Evolutionary conservation across 805 yeast genomes (phyloP), one percentile per base, ranked within the genome.

Genomic region (Starmerella scarabaei): DNA sequence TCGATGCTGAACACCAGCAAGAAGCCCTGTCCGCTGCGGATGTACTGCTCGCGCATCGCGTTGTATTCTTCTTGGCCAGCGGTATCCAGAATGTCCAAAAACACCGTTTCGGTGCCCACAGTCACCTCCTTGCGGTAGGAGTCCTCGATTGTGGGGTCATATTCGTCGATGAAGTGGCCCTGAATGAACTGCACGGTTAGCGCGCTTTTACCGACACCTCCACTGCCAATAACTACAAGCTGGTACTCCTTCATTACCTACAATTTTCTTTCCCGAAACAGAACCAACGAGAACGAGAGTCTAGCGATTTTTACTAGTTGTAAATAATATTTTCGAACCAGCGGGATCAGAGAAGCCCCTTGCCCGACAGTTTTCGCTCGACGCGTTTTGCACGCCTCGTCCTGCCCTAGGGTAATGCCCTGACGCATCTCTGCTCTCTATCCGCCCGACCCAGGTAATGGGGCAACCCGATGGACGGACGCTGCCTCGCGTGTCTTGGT

Each of bases 201-300:
- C 5, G 98, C 97, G 19, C 93, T 80, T 61, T 91, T 91, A 64
- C 98, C 98, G 41, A 91, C 98, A 63, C 95, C 96, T 57, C 97
- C 97, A 30, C 96, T 96, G 41, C 97, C 98, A 41, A 88, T 95
- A 33, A 88, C 96, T 4, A 91, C 98, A 44, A 91, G 64, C 58
- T 93, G 85, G 60, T 77, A 88, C 61, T 86, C 95, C 60, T 80
- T 45, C 16, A 40, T 40, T 14, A 45, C 47, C 14, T 14, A 14
- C 28, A 8, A 20, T n/a, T 11, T 27, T 35, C 41, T 27, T 33
- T 28, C 23, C 24, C 21, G 14, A 35, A 23, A 24, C 28, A 8
- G 28, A n/a, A n/a, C n/a, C n/a, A n/a, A n/a, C n/a, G n/a, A n/a
- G n/a, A n/a, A n/a, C n/a, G n/a, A n/a, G n/a, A n/a, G n/a, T n/a